Evolutionary conservation across 2,329 filamentous ascomycete species (phyloP).

Genomic region (Xylariaceae sp.): DNA sequence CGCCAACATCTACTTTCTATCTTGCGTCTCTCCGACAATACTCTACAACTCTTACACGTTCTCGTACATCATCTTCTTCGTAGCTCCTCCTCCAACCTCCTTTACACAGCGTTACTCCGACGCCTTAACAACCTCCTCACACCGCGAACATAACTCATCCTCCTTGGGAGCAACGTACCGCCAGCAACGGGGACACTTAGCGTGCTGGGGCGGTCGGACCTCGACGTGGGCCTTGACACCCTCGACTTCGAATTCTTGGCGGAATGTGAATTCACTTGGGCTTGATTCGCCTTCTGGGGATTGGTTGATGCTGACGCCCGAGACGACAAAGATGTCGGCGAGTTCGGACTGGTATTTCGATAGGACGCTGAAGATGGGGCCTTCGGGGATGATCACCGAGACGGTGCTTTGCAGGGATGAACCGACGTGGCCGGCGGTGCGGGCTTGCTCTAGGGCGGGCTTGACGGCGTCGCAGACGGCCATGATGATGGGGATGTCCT

Average conservation of each 20-base stretch:
- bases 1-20: too few species aligned
- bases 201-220: constrained; percentile 45
- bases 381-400: constrained; percentile 42
- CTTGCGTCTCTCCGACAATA: too few species aligned
- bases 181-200: constrained; percentile 89
- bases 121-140: constrained; percentile 55
- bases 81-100: not conserved
- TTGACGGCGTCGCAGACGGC: constrained; percentile 64
- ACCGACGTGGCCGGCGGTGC: constrained; percentile 66
- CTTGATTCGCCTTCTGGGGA: constrained; percentile 43
- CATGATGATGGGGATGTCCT: constrained; percentile 45
- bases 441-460: constrained; percentile 65
- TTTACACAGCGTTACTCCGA: not conserved
- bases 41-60: not conserved
- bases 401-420: constrained; percentile 77
- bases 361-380: constrained; percentile 28
- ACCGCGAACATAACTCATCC: constrained; percentile 66
- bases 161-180: constrained; percentile 66
- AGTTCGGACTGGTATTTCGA: constrained; percentile 47
- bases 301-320: constrained; percentile 36
- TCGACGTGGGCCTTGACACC: constrained; percentile 36
- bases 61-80: not conserved
- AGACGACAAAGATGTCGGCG: constrained; percentile 56
- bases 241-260: constrained; percentile 39
- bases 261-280: constrained; percentile 29